A percentile compares a stretch with the other conserved stretches of the same genome.
phyloP scores from a whole-genome alignment of 345 rosid genomes.

The Aquilaria malaccensis region DNA sequence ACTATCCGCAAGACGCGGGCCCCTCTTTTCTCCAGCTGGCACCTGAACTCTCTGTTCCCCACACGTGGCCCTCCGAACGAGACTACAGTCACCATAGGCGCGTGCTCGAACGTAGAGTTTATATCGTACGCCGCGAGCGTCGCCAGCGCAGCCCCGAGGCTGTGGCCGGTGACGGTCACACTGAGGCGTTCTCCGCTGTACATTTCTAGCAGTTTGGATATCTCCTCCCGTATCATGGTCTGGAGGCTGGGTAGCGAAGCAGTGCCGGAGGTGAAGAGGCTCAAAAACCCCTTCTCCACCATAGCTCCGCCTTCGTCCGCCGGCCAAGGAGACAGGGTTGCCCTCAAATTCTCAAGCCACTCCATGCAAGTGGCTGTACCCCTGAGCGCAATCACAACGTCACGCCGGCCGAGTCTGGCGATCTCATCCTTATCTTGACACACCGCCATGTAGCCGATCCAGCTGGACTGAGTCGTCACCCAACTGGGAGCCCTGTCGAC shows the following conservation, averaged over 20 bases:
- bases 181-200: conserved; percentile 54
- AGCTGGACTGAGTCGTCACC: conserved; percentile 43
- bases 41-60: conserved; percentile 46
- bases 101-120: conserved; percentile 21
- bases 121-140: conserved; percentile 48
- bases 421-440: conserved; percentile 50
- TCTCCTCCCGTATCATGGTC: conserved; percentile 32
- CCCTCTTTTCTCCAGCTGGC: conserved; percentile 39
- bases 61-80: conserved; percentile 72
- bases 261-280: conserved; percentile 41
- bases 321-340: conserved; percentile 28
- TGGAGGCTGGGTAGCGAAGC: conserved; percentile 32
- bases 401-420: conserved; percentile 50
- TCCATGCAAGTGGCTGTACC: conserved; percentile 64
- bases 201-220: conserved; percentile 19
- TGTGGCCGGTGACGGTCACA: conserved; percentile 58
- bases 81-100: conserved; percentile 47
- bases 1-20: conserved; percentile 50
- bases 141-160: conserved; percentile 64
- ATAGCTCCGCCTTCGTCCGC: conserved; percentile 26
- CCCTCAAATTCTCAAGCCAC: conserved; percentile 60
- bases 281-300: conserved; percentile 64
- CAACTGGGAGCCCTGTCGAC: conserved; percentile 33
- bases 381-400: conserved; percentile 45
- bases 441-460: conserved; percentile 70